These are phyloP conservation scores for Phytophthora sojae DNA, from an alignment of 352 stramenopile species.

Conservation along the genomic window DNA sequence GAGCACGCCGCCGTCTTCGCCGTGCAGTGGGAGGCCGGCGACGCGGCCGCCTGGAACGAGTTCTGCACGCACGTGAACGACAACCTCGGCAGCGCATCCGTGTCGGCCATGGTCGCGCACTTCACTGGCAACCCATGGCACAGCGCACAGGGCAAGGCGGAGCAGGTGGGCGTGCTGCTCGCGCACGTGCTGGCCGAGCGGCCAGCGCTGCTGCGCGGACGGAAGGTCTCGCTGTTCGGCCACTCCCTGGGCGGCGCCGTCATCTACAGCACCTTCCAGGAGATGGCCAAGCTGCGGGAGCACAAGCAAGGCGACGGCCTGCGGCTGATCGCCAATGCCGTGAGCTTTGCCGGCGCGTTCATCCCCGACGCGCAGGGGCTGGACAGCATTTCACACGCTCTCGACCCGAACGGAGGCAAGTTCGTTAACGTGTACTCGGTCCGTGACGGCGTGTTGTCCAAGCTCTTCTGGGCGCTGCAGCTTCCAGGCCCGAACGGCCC, in stretches of 20 bases:
- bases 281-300: constrained; percentile 58
- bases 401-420: constrained; percentile 48
- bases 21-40: constrained; percentile 83
- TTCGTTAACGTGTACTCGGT: constrained; percentile 86
- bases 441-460: constrained; percentile 74
- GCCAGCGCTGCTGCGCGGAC: constrained; percentile 56
- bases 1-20: constrained; percentile 60
- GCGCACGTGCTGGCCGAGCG: constrained; percentile 66
- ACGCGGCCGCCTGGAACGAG: constrained; percentile 75
- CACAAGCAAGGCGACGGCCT: constrained; percentile 16
- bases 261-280: constrained; percentile 76
- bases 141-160: constrained; percentile 81
- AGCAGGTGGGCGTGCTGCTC: constrained; percentile 78
- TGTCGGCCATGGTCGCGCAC: constrained; percentile 70
- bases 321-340: constrained; percentile 53
- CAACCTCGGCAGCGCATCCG: constrained; percentile 55
- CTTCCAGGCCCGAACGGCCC: constrained; percentile 43
- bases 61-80: constrained; percentile 83
- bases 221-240: constrained; percentile 76
- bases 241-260: constrained; percentile 83
- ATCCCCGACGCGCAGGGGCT: constrained; percentile 51
- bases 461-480: constrained; percentile 81
- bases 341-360: constrained; percentile 82
- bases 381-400: constrained; percentile 39
- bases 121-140: constrained; percentile 88